These are phyloP conservation scores for Eimeria brunetti DNA, from an alignment of 169 alveolate genomes.

Conservation along the genomic window DNA sequence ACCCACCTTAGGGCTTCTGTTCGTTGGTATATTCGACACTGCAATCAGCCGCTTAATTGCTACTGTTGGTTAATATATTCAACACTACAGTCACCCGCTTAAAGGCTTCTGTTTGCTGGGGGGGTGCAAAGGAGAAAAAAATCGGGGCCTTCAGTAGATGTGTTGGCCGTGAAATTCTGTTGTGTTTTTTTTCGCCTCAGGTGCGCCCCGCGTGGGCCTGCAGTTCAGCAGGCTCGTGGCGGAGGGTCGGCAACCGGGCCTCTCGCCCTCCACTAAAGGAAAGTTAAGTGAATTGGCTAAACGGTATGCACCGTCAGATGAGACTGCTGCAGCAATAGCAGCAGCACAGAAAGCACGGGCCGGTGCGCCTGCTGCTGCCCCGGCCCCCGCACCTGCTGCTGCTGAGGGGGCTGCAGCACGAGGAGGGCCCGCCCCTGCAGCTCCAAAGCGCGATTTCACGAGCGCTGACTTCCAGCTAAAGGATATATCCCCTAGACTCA, in stretches of 20 bases:
- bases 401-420: neutral
- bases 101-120: too few relatives aligned
- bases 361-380: neutral
- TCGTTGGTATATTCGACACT: too few relatives aligned
- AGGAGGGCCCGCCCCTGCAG: neutral
- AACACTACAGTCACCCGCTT: too few relatives aligned
- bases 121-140: too few relatives aligned
- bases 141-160: too few relatives aligned
- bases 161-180: too few relatives aligned
- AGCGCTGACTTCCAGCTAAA: neutral
- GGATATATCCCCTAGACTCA: neutral
- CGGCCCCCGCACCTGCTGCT: neutral
- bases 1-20: too few relatives aligned
- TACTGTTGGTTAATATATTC: too few relatives aligned
- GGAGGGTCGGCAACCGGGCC: neutral
- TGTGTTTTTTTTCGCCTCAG: too few relatives aligned
- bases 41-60: too few relatives aligned
- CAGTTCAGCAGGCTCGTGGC: neutral
- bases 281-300: neutral
- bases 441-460: neutral
- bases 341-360: neutral
- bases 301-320: neutral
- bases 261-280: neutral
- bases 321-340: constrained; percentile 18
- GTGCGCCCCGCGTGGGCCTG: neutral